Evolutionary conservation across 139 green algal species (phyloP), one percentile per base, ranked within the genome.

Genomic region (Coccomyxa sp.): DNA sequence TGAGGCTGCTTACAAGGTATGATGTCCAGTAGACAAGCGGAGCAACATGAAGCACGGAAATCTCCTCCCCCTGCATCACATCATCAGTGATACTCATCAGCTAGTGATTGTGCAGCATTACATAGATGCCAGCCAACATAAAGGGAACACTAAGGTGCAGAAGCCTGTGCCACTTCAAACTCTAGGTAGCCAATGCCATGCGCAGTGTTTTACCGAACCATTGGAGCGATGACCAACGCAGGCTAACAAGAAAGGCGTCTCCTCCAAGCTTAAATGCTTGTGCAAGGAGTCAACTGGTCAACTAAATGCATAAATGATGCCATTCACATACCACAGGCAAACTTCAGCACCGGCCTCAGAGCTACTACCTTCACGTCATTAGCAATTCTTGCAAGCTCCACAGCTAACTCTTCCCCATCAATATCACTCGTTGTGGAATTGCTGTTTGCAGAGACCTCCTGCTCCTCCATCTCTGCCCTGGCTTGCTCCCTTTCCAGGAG

Each of bases 1-100:
- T 63, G 23, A 82, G 23, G 23, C 63, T 51, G 38, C 28, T 23
- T 16, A 77, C 67, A 87, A 94, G 90, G 78, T 94, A 95, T 51
- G 78, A 86, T 51, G 88, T 93, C 90, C 90, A 93, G 60, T 86
- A 90, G 16, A 93, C 88, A 0, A 95, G 77, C 0, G 91, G 90
- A 45, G 84, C 89, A 16, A 95, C 91, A 79, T 95, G 85, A 66
- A 95, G 88, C n/a, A 93, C 83, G 38, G 86, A 67, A 18, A 94
- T 87, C 81, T 95, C 91, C 30, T 87, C 82, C 31, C 83, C 89
- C 80, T 71, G 21, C 63, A 71, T 21, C 63, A 25, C 63, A 71
- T 71, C 63, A 28, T 71, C 9, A 71, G 63, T 71, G 18, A 21
- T 28, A 4, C 63, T 21, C 18, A 21, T 71, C 63, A 71, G 21